These are phyloP conservation scores for Cercophora newfieldiana DNA, from an alignment of 495 filamentous ascomycete species.

Conservation along the genomic window DNA sequence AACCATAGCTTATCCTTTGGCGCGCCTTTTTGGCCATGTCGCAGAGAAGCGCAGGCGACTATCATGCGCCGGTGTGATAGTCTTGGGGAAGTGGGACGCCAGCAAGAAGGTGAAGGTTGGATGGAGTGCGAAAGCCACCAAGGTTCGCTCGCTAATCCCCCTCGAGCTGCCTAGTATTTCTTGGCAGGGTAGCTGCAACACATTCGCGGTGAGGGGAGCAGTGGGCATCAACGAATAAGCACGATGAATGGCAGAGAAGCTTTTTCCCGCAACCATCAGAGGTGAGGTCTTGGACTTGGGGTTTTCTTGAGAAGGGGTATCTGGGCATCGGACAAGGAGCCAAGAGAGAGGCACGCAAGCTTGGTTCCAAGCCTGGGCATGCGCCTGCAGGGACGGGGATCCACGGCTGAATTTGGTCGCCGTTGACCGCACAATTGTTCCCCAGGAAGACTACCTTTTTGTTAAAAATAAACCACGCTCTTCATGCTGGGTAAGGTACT, in stretches of 20 bases:
- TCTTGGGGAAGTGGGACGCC: not conserved
- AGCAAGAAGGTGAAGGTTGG: not conserved
- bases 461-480: constrained; percentile 2
- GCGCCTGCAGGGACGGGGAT: not conserved
- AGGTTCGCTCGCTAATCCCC: constrained; percentile 3
- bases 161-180: not conserved
- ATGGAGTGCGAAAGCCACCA: not conserved
- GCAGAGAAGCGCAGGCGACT: constrained; percentile 28
- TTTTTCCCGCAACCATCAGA: not conserved
- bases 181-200: not conserved
- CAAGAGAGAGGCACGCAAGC: not conserved
- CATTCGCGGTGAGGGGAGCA: not conserved
- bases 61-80: constrained; percentile 34
- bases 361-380: not conserved
- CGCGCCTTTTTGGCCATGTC: constrained; percentile 63
- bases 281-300: not conserved
- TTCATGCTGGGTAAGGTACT: not conserved
- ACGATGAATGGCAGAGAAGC: not conserved
- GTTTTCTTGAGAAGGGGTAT: not conserved
- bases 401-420: constrained; percentile 3
- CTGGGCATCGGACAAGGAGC: not conserved
- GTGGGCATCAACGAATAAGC: not conserved
- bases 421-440: constrained; percentile 1
- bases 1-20: constrained; percentile 68
- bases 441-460: not conserved